Evolutionary conservation across 2,329 filamentous ascomycete genomes (phyloP), one percentile per base, ranked within the genome.

Genomic region (Xylaria sp.): DNA sequence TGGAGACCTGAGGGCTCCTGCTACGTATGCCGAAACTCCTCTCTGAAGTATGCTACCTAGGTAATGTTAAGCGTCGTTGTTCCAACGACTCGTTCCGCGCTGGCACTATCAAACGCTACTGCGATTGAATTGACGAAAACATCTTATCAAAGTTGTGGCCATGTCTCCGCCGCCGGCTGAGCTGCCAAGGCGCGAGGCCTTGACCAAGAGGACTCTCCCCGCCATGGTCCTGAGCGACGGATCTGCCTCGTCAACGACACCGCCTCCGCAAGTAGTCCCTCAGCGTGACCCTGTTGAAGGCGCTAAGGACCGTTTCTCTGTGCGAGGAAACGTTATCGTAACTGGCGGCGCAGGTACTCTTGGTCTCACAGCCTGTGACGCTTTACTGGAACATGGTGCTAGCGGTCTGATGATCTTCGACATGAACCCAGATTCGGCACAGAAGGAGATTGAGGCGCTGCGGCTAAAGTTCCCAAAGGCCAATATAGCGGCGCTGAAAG

Each of bases 381-480:
- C 59, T 25, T 23, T 68, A 48, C 60, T 68, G 25, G 65, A 68
- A 44, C 65, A 68, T 10, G 65, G 59, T n/a, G 59, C 59, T 13
- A 64, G 59, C 9, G 65, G 65, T 25, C 23, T 68, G 12, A 68
- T 68, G 65, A 63, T 68, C 13, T 52, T 63, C 34, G 65, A 68
- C 37, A 41, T 58, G 34, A 44, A 63, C n/a, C 65, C 58, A 44
- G 32, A n/a, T 18, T n/a, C 32, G 46, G 65, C 60, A 48, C 58
- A 66, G 23, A 56, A 66, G 9, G 50, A 66, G 3, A 66, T 66
- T 52, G 57, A 56, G 18, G 51, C 64, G 10, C 7, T 68, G 32
- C 51, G 46, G 15, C 48, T 52, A 4, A 68, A 59, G n/a, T 63
- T 58, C 15, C 65, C 65, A 13, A n/a, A 52, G 7, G 54, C 65